Evolutionary conservation across 2,329 filamentous ascomycete genomes (phyloP).

Genomic region (Nothophoma quercina): DNA sequence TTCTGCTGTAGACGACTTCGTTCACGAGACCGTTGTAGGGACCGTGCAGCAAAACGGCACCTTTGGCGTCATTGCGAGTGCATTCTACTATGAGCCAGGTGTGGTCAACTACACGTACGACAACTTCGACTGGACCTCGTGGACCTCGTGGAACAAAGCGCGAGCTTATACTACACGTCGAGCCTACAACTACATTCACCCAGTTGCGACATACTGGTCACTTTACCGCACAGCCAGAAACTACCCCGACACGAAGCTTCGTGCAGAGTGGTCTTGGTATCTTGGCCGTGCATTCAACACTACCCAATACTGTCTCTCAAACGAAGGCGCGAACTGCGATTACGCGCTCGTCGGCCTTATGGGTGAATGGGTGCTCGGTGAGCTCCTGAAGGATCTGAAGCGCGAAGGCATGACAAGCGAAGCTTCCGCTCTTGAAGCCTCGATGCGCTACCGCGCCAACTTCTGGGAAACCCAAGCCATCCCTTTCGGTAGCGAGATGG

Average conservation of each 20-base stretch:
- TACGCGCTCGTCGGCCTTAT: slow-evolving; percentile 62
- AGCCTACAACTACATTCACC: slow-evolving; percentile 68
- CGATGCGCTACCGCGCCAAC: slow-evolving; percentile 60
- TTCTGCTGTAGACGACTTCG: slow-evolving; percentile 62
- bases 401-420: slow-evolving; percentile 55
- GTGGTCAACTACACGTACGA: slow-evolving; percentile 56
- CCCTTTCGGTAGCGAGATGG: slow-evolving; percentile 68
- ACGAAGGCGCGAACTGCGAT: slow-evolving; percentile 46
- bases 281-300: slow-evolving; percentile 63
- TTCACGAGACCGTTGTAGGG: slow-evolving; percentile 60
- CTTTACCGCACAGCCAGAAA: slow-evolving; percentile 63
- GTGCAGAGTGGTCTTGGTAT: slow-evolving; percentile 62
- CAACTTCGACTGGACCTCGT: slow-evolving; percentile 57
- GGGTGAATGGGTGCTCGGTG: slow-evolving; percentile 66
- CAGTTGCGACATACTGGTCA: slow-evolving; percentile 64
- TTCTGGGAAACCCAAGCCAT: slow-evolving; percentile 61
- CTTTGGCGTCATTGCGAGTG: slow-evolving; percentile 62
- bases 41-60: slow-evolving; percentile 52
- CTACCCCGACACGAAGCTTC: slow-evolving; percentile 55
- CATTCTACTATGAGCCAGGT: slow-evolving; percentile 64
- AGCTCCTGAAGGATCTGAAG: slow-evolving; percentile 60
- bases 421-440: slow-evolving; percentile 51
- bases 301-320: slow-evolving; percentile 47
- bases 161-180: slow-evolving; percentile 58
- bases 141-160: slow-evolving; percentile 61